A percentile compares a stretch with the other conserved stretches of the same genome.
phyloP scores from a whole-genome alignment of 257 asterid genomes.

The Solanum etuberosum region DNA sequence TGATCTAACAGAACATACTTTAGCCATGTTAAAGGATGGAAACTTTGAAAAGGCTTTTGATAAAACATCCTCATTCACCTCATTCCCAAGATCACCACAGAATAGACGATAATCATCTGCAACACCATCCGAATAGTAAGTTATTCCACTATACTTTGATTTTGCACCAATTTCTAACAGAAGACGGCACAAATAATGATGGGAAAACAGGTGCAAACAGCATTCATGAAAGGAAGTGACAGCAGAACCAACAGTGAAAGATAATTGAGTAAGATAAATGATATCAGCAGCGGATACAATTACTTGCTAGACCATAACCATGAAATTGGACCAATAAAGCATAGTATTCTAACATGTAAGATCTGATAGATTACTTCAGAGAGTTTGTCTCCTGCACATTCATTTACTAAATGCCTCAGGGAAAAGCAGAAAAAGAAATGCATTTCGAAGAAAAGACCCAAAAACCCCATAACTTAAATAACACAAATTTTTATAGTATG shows the following conservation, averaged over 20 bases:
- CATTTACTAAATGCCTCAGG: not conserved
- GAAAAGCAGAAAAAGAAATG: not conserved
- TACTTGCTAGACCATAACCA: not conserved
- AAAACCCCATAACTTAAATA: not conserved
- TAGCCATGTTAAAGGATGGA: constrained; percentile 86
- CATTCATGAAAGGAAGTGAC: not conserved
- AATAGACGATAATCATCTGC: constrained; percentile 91
- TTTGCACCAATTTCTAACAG: not conserved
- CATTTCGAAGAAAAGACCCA: not conserved
- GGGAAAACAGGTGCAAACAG: not conserved
- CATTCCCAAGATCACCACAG: constrained; percentile 98
- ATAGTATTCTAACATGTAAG: not conserved
- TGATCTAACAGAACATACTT: constrained; percentile 31
- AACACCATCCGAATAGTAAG: not conserved
- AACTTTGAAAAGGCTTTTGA: constrained; percentile 82
- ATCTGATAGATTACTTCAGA: not conserved
- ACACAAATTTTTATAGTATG: not conserved
- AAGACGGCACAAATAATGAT: not conserved
- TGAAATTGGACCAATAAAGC: not conserved
- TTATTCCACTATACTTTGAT: not conserved
- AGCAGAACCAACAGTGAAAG: not conserved
- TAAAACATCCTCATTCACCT: constrained; percentile 90
- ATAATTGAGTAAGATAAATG: not conserved
- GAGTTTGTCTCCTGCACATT: not conserved
- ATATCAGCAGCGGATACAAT: not conserved